Evolutionary conservation across 2,329 filamentous ascomycete genomes (phyloP).

Genomic region (Pyrenophora tritici-repentis): DNA sequence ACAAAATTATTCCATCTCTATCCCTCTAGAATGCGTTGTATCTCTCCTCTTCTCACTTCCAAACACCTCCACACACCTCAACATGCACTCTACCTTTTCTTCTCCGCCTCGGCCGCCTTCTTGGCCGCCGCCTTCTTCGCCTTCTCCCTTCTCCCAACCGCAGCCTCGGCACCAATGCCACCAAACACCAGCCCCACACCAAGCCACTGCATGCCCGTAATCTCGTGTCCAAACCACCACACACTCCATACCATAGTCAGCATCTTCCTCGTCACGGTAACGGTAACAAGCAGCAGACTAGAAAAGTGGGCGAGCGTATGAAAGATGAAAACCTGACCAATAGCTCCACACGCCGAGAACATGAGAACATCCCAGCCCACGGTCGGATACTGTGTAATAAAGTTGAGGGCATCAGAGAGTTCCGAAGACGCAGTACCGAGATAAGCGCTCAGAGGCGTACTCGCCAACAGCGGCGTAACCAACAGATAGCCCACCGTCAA

Average conservation of each 20-base stretch:
- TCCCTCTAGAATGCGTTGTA: too few species aligned
- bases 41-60: too few species aligned
- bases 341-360: conserved; percentile 86
- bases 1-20: too few species aligned
- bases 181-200: conserved; percentile 93
- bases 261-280: conserved; percentile 98
- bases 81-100: conserved; percentile 15
- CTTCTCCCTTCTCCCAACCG: conserved; percentile 83
- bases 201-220: conserved; percentile 89
- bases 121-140: conserved; percentile 73
- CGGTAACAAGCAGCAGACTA: conserved; percentile 88
- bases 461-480: conserved; percentile 79
- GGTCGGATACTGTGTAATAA: conserved; percentile 77
- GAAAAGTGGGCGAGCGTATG: conserved; percentile 93
- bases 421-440: conserved; percentile 59
- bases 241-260: conserved; percentile 98
- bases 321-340: conserved; percentile 95
- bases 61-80: too few species aligned
- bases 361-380: conserved; percentile 88
- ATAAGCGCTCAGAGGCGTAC: conserved; percentile 46
- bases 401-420: conserved; percentile 75
- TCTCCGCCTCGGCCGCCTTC: conserved; percentile 23
- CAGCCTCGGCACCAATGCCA: conserved; percentile 88
- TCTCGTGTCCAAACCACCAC: conserved; percentile 86
- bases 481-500: conserved; percentile 79